Conservation (phyloP, 2,329 filamentous ascomycete genomes). For the Dactylella cylindrospora region DNA sequence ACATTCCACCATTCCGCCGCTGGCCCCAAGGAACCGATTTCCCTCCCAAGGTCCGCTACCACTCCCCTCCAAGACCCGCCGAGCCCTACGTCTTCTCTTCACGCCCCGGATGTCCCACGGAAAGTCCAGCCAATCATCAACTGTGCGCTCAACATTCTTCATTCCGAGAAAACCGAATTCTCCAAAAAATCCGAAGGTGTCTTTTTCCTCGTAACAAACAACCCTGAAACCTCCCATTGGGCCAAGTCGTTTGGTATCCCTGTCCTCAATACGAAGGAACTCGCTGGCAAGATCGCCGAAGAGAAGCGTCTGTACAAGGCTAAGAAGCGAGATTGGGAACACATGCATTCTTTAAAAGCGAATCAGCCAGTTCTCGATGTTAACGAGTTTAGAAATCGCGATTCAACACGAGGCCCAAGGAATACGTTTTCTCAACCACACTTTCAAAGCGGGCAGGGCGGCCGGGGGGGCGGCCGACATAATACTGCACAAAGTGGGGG, state of each 20-base stretch:
- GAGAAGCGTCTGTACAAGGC: slow-evolving; percentile 46
- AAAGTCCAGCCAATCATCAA: slow-evolving; percentile 49
- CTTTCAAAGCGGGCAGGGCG: slow-evolving; percentile 12
- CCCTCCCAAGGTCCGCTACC: slow-evolving; percentile 20
- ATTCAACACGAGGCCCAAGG: slow-evolving; percentile 26
- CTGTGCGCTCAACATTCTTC: slow-evolving; percentile 45
- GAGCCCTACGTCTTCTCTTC: slow-evolving; percentile 17
- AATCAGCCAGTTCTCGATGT: slow-evolving; percentile 30
- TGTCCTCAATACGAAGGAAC: slow-evolving; percentile 42
- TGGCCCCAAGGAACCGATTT: slow-evolving; percentile 19
- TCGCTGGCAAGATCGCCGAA: slow-evolving; percentile 43
- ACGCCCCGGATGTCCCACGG: slow-evolving; percentile 40
- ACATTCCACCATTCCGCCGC: slow-evolving; percentile 22
- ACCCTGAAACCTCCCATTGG: slow-evolving; percentile 47
- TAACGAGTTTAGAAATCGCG: slow-evolving; percentile 36
- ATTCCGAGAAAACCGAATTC: slow-evolving; percentile 26
- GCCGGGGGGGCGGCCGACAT: slow-evolving; percentile 9
- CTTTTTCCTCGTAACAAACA: slow-evolving; percentile 48
- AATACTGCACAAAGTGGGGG: slow-evolving; percentile 8
- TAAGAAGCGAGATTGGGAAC: slow-evolving; percentile 46
- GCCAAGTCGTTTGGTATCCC: slow-evolving; percentile 47
- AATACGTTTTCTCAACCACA: slow-evolving; percentile 18
- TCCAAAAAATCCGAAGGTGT: slow-evolving; percentile 42
- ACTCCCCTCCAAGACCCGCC: slow-evolving; percentile 18
- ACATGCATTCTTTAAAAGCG: slow-evolving; percentile 31